These are phyloP conservation scores for Mycena venus DNA, from an alignment of 768 basidiomycete species.

Conservation along the genomic window DNA sequence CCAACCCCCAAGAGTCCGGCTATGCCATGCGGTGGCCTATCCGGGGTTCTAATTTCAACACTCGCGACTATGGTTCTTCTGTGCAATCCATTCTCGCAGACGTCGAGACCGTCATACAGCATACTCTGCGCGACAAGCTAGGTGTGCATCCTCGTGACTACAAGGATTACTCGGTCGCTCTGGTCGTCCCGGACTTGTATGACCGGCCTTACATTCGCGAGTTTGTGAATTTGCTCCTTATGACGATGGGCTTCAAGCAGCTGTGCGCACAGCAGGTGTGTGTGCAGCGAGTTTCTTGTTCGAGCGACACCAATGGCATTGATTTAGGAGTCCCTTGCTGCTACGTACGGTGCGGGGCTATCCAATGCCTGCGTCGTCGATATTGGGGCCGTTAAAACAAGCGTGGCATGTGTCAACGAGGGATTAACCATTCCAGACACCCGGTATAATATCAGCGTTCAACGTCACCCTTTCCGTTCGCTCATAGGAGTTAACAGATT, in stretches of 20 bases:
- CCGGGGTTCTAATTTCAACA: constrained; percentile 86
- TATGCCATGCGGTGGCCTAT: constrained; percentile 90
- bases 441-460: constrained; percentile 61
- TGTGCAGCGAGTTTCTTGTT: not conserved
- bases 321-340: constrained; percentile 87
- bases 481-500: constrained; percentile 60
- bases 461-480: constrained; percentile 10
- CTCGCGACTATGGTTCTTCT: constrained; percentile 76
- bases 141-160: constrained; percentile 66
- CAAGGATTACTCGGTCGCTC: constrained; percentile 88
- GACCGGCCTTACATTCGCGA: constrained; percentile 88
- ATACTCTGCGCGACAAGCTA: constrained; percentile 72
- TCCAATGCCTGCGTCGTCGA: constrained; percentile 97
- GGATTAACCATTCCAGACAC: constrained; percentile 91
- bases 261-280: constrained; percentile 91
- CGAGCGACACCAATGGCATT: not conserved
- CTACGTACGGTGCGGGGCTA: constrained; percentile 95
- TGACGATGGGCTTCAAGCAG: constrained; percentile 92
- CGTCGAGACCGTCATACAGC: constrained; percentile 76
- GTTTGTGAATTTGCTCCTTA: constrained; percentile 78
- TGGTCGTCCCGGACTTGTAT: constrained; percentile 94
- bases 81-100: constrained; percentile 81
- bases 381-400: constrained; percentile 88
- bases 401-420: constrained; percentile 94
- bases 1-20: constrained; percentile 75